Percentiles rank a stretch among this genome's conserved stretches.
Conservation (phyloP, 805 yeast species). For the Candida oleophila region DNA sequence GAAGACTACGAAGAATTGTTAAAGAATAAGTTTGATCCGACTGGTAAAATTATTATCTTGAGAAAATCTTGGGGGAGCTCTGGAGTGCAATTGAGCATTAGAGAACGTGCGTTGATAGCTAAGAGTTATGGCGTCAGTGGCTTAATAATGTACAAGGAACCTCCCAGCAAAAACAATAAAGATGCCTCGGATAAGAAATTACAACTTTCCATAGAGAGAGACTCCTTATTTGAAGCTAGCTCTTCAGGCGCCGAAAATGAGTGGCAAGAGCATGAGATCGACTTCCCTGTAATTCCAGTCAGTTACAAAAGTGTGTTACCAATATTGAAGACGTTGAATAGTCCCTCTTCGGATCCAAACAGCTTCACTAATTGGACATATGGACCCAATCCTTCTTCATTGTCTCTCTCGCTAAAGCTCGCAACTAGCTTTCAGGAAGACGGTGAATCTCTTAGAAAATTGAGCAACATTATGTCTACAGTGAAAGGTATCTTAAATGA, state of each 20-base stretch:
- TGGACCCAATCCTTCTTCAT: slow-evolving; percentile 18
- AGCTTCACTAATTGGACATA: slow-evolving; percentile 23
- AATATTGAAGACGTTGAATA: slow-evolving; percentile 14
- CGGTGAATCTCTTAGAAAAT: slow-evolving; percentile 9
- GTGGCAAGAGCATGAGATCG: not conserved
- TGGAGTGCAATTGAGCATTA: slow-evolving; percentile 12
- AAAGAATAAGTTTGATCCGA: slow-evolving; percentile 16
- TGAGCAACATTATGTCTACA: slow-evolving; percentile 31
- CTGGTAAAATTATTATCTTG: slow-evolving; percentile 29
- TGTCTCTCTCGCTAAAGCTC: slow-evolving; percentile 14
- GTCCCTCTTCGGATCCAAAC: slow-evolving; percentile 13
- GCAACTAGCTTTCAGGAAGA: slow-evolving; percentile 12
- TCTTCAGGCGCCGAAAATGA: slow-evolving; percentile 1
- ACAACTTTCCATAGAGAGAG: slow-evolving; percentile 19
- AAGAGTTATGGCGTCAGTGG: slow-evolving; percentile 25
- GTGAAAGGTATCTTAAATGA: slow-evolving; percentile 38
- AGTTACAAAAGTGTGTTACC: slow-evolving; percentile 25
- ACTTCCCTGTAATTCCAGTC: slow-evolving; percentile 27
- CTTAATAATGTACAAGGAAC: slow-evolving; percentile 20
- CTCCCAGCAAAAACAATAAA: slow-evolving; percentile 6
- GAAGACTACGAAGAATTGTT: slow-evolving; percentile 25
- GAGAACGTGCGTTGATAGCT: slow-evolving; percentile 26
- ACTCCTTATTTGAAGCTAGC: slow-evolving; percentile 10
- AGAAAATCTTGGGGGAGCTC: slow-evolving; percentile 8
- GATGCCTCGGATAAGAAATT: slow-evolving; percentile 7